A percentile compares a stretch with the other conserved stretches of the same genome.
Conservation (phyloP, 179 eudicot species). For the Silene noctiflora region DNA sequence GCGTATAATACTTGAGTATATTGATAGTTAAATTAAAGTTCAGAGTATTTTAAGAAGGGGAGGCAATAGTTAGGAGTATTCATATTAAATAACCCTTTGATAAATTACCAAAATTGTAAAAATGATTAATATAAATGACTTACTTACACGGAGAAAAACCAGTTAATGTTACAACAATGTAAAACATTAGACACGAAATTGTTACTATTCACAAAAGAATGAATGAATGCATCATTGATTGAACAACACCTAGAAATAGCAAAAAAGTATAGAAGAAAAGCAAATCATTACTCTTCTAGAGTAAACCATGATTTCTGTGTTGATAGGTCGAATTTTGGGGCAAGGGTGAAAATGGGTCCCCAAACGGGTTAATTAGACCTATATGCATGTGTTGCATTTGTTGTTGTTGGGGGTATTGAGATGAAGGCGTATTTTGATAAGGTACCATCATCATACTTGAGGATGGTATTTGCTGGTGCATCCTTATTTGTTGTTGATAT, state of each 20-base stretch:
- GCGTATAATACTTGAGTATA: no score
- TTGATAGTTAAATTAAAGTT: no score
- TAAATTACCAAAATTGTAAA: neutral
- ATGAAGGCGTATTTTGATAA: slow-evolving; percentile 39
- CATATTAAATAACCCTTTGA: neutral
- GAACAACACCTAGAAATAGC: neutral
- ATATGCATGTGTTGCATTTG: slow-evolving; percentile 27
- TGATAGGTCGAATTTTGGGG: slow-evolving; percentile 44
- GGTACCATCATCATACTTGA: slow-evolving; percentile 40
- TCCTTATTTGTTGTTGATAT: slow-evolving; percentile 45
- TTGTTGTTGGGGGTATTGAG: slow-evolving; percentile 44
- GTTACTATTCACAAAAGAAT: slow-evolving; percentile 24
- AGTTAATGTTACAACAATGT: neutral
- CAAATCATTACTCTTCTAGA: slow-evolving; percentile 32
- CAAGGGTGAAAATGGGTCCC: slow-evolving; percentile 53
- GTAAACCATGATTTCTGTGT: slow-evolving; percentile 47
- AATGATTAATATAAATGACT: slow-evolving; percentile 3
- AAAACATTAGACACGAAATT: neutral
- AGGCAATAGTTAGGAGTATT: no score
- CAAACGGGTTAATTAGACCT: slow-evolving; percentile 57
- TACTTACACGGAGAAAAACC: slow-evolving; percentile 9
- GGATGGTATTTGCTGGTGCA: slow-evolving; percentile 24
- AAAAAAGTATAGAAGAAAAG: neutral
- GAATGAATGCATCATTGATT: no score
- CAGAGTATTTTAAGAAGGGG: no score